These are phyloP conservation scores for Aspergillus melleus DNA, from an alignment of 2,329 filamentous ascomycete genomes.

Conservation along the genomic window DNA sequence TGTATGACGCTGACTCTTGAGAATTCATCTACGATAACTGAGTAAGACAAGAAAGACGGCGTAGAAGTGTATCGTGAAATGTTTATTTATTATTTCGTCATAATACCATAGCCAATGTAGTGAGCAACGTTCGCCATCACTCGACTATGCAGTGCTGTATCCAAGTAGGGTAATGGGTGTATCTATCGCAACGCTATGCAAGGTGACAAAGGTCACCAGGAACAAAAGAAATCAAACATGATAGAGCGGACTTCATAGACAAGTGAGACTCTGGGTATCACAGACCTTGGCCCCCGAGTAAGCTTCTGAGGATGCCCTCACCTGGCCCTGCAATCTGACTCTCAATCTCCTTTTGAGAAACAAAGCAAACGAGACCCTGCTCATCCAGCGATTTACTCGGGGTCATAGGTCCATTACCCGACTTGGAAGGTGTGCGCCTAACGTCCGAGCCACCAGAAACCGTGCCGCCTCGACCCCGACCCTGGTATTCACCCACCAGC, in stretches of 20 bases:
- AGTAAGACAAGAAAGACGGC: not conserved
- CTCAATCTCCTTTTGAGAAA: constrained; percentile 77
- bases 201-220: not conserved
- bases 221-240: not conserved
- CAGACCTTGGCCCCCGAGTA: constrained; percentile 41
- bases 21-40: constrained; percentile 1
- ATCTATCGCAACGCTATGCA: constrained; percentile 1
- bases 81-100: not conserved
- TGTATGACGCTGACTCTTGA: constrained; percentile 13
- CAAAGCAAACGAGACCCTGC: constrained; percentile 73
- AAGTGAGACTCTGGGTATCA: constrained; percentile 17
- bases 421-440: constrained; percentile 70
- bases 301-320: constrained; percentile 44
- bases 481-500: constrained; percentile 68
- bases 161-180: constrained; percentile 6
- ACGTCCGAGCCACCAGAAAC: constrained; percentile 45
- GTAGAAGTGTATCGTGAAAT: constrained; percentile 2
- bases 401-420: constrained; percentile 58
- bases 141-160: constrained; percentile 3
- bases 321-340: constrained; percentile 63
- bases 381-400: constrained; percentile 64
- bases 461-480: constrained; percentile 69
- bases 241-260: not conserved
- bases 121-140: constrained; percentile 3
- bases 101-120: constrained; percentile 5